Conservation (phyloP, 768 basidiomycete species). For the Tubosaeta sp. region DNA sequence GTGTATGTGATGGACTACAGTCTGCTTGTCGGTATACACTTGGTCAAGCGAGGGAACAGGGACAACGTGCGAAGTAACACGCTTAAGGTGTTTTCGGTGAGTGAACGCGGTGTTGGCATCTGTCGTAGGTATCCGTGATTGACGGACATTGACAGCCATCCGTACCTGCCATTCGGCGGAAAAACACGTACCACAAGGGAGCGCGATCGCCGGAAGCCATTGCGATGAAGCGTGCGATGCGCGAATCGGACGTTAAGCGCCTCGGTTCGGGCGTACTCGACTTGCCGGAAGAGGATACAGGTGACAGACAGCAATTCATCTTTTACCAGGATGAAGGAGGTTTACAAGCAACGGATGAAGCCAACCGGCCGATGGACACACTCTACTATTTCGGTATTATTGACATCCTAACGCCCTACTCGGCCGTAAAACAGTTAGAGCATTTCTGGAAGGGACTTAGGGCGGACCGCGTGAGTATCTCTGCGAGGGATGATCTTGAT, state of each 20-base stretch:
- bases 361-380: conserved; percentile 64
- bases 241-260: conserved; percentile 72
- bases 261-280: conserved; percentile 50
- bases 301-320: conserved; percentile 62
- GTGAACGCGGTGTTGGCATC: conserved; percentile 26
- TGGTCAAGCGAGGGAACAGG: conserved; percentile 82
- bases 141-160: conserved; percentile 50
- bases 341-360: conserved; percentile 82
- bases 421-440: conserved; percentile 70
- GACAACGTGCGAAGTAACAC: conserved; percentile 91
- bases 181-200: conserved; percentile 55
- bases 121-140: neutral
- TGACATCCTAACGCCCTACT: conserved; percentile 94
- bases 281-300: conserved; percentile 61
- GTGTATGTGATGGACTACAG: conserved; percentile 97
- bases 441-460: conserved; percentile 89
- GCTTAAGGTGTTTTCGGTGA: conserved; percentile 85
- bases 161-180: conserved; percentile 59
- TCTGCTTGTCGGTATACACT: conserved; percentile 90
- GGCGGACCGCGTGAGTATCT: conserved; percentile 72
- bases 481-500: neutral
- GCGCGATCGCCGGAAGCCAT: conserved; percentile 66
- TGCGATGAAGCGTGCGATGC: conserved; percentile 83
- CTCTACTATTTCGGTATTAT: conserved; percentile 96
- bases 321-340: conserved; percentile 99